Base-by-base conservation (phyloP, 148 eudicot genomes). In the Polygonum maritimum region DNA sequence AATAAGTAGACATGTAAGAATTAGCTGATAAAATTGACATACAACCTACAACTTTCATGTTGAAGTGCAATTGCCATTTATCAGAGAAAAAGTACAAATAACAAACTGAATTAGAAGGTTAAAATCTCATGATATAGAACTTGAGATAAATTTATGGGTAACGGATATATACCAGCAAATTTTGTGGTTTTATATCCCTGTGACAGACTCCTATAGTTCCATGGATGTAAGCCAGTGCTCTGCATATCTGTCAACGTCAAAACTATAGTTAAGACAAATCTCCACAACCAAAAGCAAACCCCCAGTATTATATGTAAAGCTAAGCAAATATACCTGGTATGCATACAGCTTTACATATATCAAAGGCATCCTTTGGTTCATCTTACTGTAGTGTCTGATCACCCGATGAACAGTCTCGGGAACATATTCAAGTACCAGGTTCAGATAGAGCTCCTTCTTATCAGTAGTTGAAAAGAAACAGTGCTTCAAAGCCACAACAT, bases 381-480 rank as follows among this genome's bases (percentile, higher is more conserved):
- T 87, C 87, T 88, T 92, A 78, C 79, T 88, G 79, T 88, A 87
- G 65, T 92, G 97, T 55, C 80, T 86, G 51, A 89, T 84, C 58
- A 92, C 89, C 7, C 97, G 89, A 69, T 92, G 84, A 77, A 89
- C 88, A 26, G 97, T 89, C 83, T 91, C 96, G 31, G 94, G 97
- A 41, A 88, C 97, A 83, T 85, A 89, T 75, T 92, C 97, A 69
- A 89, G 82, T 18, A 89, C 94, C 74, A 92, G 75, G 60, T 92
- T 89, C 71, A 88, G 90, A 79, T 85, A 92, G 31, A 89, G 92
- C 76, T 92, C 94, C 22, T 88, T 86, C 81, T 85, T 92, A 51
- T 85, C 89, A 36, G 94, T 85, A 0, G 94, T 88, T 18, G 97
- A 92, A 74, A 89, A 92, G 94, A 92, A 92, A 78, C 93, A 91